These are phyloP conservation scores for Scorias spongiosa DNA, from an alignment of 2,329 filamentous ascomycete species.

Conservation along the genomic window DNA sequence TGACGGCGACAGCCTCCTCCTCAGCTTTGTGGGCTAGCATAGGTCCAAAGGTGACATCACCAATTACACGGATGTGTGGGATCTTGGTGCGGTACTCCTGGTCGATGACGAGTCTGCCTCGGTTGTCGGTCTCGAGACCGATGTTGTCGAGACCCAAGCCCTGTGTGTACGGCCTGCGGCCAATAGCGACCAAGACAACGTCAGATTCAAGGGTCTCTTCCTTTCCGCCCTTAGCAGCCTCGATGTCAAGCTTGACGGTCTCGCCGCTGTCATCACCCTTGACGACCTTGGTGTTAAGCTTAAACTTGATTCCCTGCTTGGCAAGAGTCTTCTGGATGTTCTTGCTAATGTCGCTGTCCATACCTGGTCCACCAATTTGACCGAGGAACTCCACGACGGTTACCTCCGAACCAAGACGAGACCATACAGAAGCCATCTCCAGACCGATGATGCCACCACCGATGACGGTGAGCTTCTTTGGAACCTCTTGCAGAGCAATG, in stretches of 20 bases:
- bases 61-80: constrained; percentile 91
- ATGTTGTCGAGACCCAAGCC: constrained; percentile 90
- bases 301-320: constrained; percentile 98
- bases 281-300: constrained; percentile 89
- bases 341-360: constrained; percentile 92
- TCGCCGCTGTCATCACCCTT: constrained; percentile 68
- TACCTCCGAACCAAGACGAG: constrained; percentile 79
- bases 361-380: constrained; percentile 93
- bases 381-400: constrained; percentile 94
- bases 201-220: constrained; percentile 84
- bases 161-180: constrained; percentile 83
- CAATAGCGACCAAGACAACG: constrained; percentile 91
- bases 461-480: constrained; percentile 93
- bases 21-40: constrained; percentile 99
- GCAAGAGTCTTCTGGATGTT: constrained; percentile 77
- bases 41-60: constrained; percentile 78
- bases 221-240: constrained; percentile 94
- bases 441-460: constrained; percentile 97
- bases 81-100: constrained; percentile 97
- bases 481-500: constrained; percentile 74
- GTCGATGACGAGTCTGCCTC: constrained; percentile 90
- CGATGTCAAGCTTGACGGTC: constrained; percentile 66
- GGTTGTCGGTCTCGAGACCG: constrained; percentile 80
- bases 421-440: constrained; percentile 97
- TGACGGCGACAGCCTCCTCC: constrained; percentile 85